phyloP scores from a whole-genome alignment of 2,329 filamentous ascomycete genomes.

The Coniella vitis region DNA sequence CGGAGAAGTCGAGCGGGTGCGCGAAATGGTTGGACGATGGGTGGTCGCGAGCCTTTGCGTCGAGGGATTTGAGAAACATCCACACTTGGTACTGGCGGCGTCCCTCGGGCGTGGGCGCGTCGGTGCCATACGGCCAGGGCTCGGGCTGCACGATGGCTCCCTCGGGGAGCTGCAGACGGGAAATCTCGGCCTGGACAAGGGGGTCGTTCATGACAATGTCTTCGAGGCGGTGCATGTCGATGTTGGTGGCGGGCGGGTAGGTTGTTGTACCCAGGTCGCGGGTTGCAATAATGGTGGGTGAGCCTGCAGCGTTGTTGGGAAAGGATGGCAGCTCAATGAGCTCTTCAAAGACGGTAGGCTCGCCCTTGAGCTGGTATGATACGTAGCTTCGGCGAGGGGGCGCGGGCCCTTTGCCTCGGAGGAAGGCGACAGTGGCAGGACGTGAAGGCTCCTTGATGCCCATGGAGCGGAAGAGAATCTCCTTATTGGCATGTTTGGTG shows the following conservation, averaged over 20 bases:
- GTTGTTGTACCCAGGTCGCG: slow-evolving; percentile 5
- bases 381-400: slow-evolving; percentile 8
- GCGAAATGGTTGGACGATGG: slow-evolving; percentile 53
- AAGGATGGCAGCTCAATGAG: slow-evolving; percentile 2
- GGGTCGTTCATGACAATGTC: slow-evolving; percentile 3
- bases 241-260: slow-evolving; percentile 9
- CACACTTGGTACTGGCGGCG: slow-evolving; percentile 3
- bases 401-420: slow-evolving; percentile 4
- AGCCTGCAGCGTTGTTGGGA: neutral
- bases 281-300: neutral
- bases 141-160: slow-evolving; percentile 4
- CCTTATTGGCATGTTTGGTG: slow-evolving; percentile 2
- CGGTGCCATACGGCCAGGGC: slow-evolving; percentile 8
- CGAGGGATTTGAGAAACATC: slow-evolving; percentile 5
- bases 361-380: slow-evolving; percentile 8
- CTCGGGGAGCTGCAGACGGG: slow-evolving; percentile 5
- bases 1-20: slow-evolving; percentile 41
- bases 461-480: slow-evolving; percentile 2
- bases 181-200: slow-evolving; percentile 6
- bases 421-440: slow-evolving; percentile 1
- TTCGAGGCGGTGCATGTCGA: slow-evolving; percentile 11
- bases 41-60: neutral
- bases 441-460: slow-evolving; percentile 10
- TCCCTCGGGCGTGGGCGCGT: neutral
- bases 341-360: slow-evolving; percentile 9